Base-by-base conservation (phyloP, 441 rosid genomes). In the Pelargonium myrrhifolium region DNA sequence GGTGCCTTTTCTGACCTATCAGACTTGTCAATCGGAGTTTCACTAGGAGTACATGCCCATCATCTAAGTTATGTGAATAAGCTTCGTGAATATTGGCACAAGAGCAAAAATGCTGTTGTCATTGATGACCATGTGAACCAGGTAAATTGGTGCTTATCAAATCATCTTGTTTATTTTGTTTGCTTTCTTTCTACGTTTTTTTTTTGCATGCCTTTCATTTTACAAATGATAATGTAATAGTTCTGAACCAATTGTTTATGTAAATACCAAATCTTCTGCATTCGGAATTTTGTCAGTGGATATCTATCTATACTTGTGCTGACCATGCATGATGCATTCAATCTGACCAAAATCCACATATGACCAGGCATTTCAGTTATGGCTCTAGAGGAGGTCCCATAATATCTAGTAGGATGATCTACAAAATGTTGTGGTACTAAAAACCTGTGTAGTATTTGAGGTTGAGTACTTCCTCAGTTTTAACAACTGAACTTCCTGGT, bases 111-210 rank as follows among this genome's bases (percentile, higher is more conserved):
- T 76, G 80, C 77, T 68, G 64, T 82, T 68, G 59, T 86, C 11
- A 60, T 75, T 47, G 85, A 86, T 78, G 86, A 80, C 67, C 79
- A 65, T 78, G 90, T 82, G 43, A 60, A 76, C 47, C 69, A 15
- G 60, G 24, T 55, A 55, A 18, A 15, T n/a, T 14, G 24, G 9
- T 14, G 15, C 9, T 8, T 39, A 39, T 17, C 20, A 40, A 17
- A 6, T 15, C 47, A 63, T 18, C 15, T 10, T 35, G 28, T 2
- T 26, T 11, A 10, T 12, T 10, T 37, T 35, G 37, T 40, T 20
- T 10, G 20, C n/a, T 63, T 39, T 39, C 11, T 9, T 9, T 39
- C 43, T 39, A 39, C 26, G 43, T 0, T 8, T 39, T 39, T 39
- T 9, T 39, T 39, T 39, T 4, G 11, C 3, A 39, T 39, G 43